Evolutionary conservation across 352 stramenopile genomes (phyloP), one percentile per base, ranked within the genome.

Genomic region (Phytopythium vexans): DNA sequence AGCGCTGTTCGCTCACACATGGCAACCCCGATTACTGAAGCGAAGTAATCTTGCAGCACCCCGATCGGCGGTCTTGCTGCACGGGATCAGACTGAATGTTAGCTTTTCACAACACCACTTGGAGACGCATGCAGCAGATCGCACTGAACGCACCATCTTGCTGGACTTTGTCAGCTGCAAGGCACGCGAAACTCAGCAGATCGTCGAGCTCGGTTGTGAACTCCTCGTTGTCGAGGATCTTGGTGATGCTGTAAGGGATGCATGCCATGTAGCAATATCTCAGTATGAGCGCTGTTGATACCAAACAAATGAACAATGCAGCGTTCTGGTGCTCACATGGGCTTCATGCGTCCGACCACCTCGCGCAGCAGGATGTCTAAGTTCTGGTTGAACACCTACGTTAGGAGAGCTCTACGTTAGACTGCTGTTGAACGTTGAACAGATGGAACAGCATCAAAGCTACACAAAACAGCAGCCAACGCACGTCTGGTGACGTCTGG

Each of bases 1-100:
- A 92, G 82, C 34, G 75, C 72, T 0, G 71, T 85, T 60, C 89
- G 77, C 6, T 92, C 79, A 49, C 82, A 89, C n/a, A 90, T 50
- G 1, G 50, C 50, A 10, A 66, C 33, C 2, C 82, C 82, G 1
- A 64, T 44, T 0, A 66, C 16, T 2, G 71, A 77, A 1, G 64
- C 64, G 55, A 89, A 89, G 39, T 87, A 92, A 21, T 55, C 66
- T 45, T 68, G 74, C 35, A 88, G 45, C 9, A 70, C 41, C 3
- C 77, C 48, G 2, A 70, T 12, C 5, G 74, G 68, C 9, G 63
- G 40, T 31, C 78, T 70, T 40, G 51, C 81, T 88, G 16, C 11
- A 54, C 16, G 50, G 12, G 11, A 36, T 8, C 45, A 51, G 27
- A 10, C 34, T 39, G 6, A 45, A 15, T 35, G n/a, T 8, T 21